A percentile compares a stretch with the other conserved stretches of the same genome.
phyloP scores from a whole-genome alignment of 2,329 filamentous ascomycete genomes.

The Penicillium sp. region DNA sequence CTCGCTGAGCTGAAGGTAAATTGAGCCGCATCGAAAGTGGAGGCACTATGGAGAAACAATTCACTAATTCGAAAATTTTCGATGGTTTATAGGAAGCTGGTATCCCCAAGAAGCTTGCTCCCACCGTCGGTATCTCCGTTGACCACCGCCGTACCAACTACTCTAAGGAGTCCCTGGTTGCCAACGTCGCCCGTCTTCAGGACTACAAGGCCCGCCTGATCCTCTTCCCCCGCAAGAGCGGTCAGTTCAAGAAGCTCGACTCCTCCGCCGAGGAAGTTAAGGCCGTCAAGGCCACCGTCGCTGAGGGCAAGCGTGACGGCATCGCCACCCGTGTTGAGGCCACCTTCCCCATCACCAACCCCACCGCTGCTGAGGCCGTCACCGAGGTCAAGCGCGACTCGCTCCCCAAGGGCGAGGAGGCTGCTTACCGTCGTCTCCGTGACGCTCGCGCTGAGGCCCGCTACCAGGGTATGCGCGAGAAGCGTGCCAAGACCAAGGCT shows the following conservation, averaged over 20 bases:
- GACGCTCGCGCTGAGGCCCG: slow-evolving; percentile 74
- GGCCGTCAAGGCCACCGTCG: slow-evolving; percentile 52
- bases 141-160: slow-evolving; percentile 95
- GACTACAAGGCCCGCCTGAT: slow-evolving; percentile 94
- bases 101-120: slow-evolving; percentile 85
- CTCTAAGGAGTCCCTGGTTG: slow-evolving; percentile 84
- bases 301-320: slow-evolving; percentile 45
- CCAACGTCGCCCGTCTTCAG: slow-evolving; percentile 96
- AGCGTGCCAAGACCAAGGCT: slow-evolving; percentile 78
- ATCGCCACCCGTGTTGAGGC: slow-evolving; percentile 47
- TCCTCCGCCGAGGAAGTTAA: slow-evolving; percentile 74
- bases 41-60: not conserved
- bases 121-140: slow-evolving; percentile 94
- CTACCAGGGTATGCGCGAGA: slow-evolving; percentile 75
- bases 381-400: slow-evolving; percentile 73
- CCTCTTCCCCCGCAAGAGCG: slow-evolving; percentile 91
- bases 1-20: slow-evolving; percentile 93
- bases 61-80: slow-evolving; percentile 13
- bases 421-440: slow-evolving; percentile 79
- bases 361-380: slow-evolving; percentile 50
- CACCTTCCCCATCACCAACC: slow-evolving; percentile 64
- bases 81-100: slow-evolving; percentile 64
- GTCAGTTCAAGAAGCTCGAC: slow-evolving; percentile 89
- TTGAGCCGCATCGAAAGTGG: slow-evolving; percentile 8
- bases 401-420: slow-evolving; percentile 68